phyloP scores from a whole-genome alignment of 345 rosid species.

The Populus deltoides region DNA sequence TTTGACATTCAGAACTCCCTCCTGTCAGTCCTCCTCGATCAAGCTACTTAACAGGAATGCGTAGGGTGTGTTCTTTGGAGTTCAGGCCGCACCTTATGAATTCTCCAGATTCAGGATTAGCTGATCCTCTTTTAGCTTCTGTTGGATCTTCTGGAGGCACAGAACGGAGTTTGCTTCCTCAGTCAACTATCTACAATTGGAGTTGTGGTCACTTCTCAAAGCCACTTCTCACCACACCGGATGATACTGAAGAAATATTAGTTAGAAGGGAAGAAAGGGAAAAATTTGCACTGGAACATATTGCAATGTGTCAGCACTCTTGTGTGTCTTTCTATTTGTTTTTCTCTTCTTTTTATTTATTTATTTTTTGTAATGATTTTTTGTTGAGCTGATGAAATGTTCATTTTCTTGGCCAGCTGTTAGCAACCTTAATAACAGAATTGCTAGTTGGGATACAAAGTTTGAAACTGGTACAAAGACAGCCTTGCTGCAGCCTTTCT shows the following conservation, averaged over 20 bases:
- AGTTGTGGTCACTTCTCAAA: conserved; percentile 96
- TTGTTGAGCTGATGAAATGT: conserved; percentile 21
- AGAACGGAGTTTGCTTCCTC: conserved; percentile 84
- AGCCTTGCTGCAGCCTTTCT: conserved; percentile 84
- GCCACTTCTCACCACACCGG: conserved; percentile 79
- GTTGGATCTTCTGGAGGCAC: conserved; percentile 49
- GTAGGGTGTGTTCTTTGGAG: conserved; percentile 91
- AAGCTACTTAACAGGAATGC: conserved; percentile 73
- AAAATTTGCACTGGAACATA: conserved; percentile 74
- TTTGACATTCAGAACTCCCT: conserved; percentile 89
- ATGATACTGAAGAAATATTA: conserved; percentile 72
- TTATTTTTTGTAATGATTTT: conserved; percentile 1
- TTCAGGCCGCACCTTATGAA: conserved; percentile 82
- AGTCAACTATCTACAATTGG: conserved; percentile 89
- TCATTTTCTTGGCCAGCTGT: conserved; percentile 52
- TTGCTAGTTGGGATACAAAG: conserved; percentile 85
- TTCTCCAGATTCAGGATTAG: conserved; percentile 91
- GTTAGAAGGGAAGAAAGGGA: conserved; percentile 88
- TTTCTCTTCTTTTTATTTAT: conserved; percentile 2
- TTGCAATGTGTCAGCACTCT: conserved; percentile 86
- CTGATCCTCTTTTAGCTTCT: conserved; percentile 79
- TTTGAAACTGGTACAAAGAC: conserved; percentile 86
- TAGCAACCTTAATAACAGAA: conserved; percentile 70
- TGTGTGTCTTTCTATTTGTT: conserved; percentile 37
- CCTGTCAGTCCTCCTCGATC: conserved; percentile 96